Evolutionary conservation across 805 yeast species (phyloP), one percentile per base, ranked within the genome.

Genomic region (Wilhelminamyces savonicus): DNA sequence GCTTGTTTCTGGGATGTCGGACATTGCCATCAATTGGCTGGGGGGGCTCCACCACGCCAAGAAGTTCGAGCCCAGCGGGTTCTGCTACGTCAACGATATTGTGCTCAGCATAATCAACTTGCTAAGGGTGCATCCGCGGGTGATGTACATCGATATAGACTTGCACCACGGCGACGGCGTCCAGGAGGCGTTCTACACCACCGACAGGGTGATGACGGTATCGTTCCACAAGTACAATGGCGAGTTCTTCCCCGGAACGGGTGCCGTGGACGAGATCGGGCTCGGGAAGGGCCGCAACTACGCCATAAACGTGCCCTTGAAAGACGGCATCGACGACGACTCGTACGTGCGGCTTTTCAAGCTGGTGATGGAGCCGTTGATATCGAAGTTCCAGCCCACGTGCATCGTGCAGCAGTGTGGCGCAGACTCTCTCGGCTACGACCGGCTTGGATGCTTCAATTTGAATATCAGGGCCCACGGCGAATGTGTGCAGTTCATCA

Each of bases 91-190:
- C 26, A 90, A 90, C 59, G 97, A 90, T 61, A 90, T 90, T 40
- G 97, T 87, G 1, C 64, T 90, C 27, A 86, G 94, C 27, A 85
- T 88, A 24, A 65, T 90, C 38, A 86, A 90, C 52, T 66, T 90
- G 24, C 64, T 90, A 37, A 65, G 96, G 30, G 86, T 84, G 40
- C 95, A 88, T 57, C 92, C 95, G 24, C 72, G 97, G 40, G 96
- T 90, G 6, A 66, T 90, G 52, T 90, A 90, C 54, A 83, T 90
- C 31, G 97, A 90, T 56, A 88, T 87, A 33, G 97, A 90, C 55
- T 74, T 90, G 10, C 97, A 90, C 55, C 97, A 90, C 51, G 97
- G 97, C 26, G 97, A 90, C 57, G 97, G 97, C 41, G 97, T 90
- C 13, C 95, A 90, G 56, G 97, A 90, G 56, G 97, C 97, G 1